These are phyloP conservation scores for Inga oerstediana DNA, from an alignment of 306 rosid species.

Conservation along the genomic window DNA sequence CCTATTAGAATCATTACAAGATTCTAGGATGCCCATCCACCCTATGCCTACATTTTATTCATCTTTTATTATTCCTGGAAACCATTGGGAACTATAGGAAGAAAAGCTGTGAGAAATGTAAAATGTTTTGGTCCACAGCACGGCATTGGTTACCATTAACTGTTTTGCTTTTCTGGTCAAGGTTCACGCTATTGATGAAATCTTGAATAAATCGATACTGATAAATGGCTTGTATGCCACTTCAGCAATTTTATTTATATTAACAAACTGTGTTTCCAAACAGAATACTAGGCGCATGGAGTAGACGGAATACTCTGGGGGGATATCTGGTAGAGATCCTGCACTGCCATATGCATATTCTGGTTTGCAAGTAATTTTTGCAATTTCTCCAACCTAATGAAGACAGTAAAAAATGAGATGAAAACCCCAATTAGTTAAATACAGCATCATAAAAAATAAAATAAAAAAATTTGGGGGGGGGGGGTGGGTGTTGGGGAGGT, in stretches of 20 bases:
- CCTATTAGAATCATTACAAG: neutral
- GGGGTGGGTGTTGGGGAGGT: neutral
- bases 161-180: neutral
- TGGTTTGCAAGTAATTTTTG: constrained; percentile 88
- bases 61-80: neutral
- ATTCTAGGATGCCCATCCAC: constrained; percentile 10
- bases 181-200: neutral
- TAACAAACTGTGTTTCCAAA: constrained; percentile 6
- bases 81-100: neutral
- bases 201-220: neutral
- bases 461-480: no score
- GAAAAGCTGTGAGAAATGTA: neutral
- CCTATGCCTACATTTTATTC: neutral
- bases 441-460: neutral
- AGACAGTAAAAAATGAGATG: constrained; percentile 34
- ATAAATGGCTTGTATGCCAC: neutral
- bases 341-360: constrained; percentile 93
- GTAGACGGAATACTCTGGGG: constrained; percentile 66
- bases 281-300: constrained; percentile 15
- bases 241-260: neutral
- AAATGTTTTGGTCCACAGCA: neutral
- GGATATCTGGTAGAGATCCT: constrained; percentile 97
- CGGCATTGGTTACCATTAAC: neutral
- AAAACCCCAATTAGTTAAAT: constrained; percentile 8
- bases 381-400: constrained; percentile 83